Conservation (phyloP, 2,329 filamentous ascomycete species). For the Neoscytalidium dimidiatum region DNA sequence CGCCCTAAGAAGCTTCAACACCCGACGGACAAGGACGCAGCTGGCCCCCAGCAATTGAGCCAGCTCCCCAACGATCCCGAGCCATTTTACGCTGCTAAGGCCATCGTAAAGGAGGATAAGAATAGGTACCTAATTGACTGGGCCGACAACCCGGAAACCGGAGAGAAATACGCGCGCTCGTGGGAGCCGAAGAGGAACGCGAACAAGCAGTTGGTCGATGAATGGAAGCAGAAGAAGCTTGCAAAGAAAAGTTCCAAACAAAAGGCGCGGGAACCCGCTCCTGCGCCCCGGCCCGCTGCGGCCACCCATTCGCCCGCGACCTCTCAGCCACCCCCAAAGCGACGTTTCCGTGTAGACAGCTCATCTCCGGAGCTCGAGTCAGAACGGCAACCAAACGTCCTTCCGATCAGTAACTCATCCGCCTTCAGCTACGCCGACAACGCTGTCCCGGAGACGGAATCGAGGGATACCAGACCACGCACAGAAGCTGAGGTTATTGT, state of each 20-base stretch:
- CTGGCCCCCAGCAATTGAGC: neutral
- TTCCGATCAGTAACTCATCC: neutral
- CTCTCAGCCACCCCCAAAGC: constrained; percentile 15
- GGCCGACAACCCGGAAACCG: constrained; percentile 55
- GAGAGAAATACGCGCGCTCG: constrained; percentile 48
- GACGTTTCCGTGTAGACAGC: constrained; percentile 23
- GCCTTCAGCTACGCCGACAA: neutral
- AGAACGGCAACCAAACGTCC: neutral
- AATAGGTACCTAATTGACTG: constrained; percentile 59
- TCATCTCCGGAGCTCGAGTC: constrained; percentile 21
- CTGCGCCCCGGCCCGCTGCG: neutral
- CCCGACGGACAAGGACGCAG: neutral
- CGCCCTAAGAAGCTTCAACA: neutral
- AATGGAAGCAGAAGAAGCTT: constrained; percentile 33
- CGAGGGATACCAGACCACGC: neutral
- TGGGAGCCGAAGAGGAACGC: constrained; percentile 52
- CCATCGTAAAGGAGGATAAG: constrained; percentile 35
- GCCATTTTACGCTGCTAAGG: neutral
- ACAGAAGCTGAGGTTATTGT: constrained; percentile 8
- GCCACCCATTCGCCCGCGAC: neutral
- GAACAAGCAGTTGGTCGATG: constrained; percentile 36
- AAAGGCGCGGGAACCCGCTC: neutral
- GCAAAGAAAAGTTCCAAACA: constrained; percentile 9
- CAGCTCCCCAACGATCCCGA: neutral
- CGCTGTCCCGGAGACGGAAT: neutral